Conservation (phyloP, 331 rosid species). For the Arachis monticola region DNA sequence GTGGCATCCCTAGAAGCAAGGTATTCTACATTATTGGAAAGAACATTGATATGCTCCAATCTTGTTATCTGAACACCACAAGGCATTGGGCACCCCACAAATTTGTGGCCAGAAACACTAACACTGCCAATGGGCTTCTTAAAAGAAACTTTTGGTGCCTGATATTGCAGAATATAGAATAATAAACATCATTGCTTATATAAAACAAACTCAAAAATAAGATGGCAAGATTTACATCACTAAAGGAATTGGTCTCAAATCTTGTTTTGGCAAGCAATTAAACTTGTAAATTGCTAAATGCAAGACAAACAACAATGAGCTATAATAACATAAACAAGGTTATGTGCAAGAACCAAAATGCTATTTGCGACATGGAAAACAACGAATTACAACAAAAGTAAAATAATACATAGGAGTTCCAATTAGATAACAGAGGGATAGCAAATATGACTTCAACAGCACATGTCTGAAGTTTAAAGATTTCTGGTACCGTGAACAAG, state of each 20-base stretch:
- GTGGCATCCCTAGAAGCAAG: constrained; percentile 65
- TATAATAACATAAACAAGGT: constrained; percentile 16
- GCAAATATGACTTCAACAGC: constrained; percentile 11
- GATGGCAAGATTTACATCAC: background rate
- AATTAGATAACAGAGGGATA: constrained; percentile 2
- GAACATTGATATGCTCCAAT: constrained; percentile 53
- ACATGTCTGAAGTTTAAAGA: constrained; percentile 2
- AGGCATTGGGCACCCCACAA: constrained; percentile 67
- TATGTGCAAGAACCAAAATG: constrained; percentile 27
- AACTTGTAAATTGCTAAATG: constrained; percentile 17
- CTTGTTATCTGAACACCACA: constrained; percentile 65
- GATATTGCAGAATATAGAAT: constrained; percentile 19
- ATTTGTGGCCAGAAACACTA: constrained; percentile 66
- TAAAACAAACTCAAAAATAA: background rate
- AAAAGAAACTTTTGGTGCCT: constrained; percentile 61
- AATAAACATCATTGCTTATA: background rate
- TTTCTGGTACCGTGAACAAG: constrained; percentile 23
- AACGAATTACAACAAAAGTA: constrained; percentile 20
- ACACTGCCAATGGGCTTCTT: constrained; percentile 68
- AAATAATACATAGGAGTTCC: background rate
- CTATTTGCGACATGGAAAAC: background rate
- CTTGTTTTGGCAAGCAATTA: constrained; percentile 9
- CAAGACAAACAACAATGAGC: constrained; percentile 10
- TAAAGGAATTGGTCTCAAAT: constrained; percentile 25
- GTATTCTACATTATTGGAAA: constrained; percentile 59